Evolutionary conservation across 129 eudicot genomes (phyloP).

Genomic region (carrot (Daucus carota)): DNA sequence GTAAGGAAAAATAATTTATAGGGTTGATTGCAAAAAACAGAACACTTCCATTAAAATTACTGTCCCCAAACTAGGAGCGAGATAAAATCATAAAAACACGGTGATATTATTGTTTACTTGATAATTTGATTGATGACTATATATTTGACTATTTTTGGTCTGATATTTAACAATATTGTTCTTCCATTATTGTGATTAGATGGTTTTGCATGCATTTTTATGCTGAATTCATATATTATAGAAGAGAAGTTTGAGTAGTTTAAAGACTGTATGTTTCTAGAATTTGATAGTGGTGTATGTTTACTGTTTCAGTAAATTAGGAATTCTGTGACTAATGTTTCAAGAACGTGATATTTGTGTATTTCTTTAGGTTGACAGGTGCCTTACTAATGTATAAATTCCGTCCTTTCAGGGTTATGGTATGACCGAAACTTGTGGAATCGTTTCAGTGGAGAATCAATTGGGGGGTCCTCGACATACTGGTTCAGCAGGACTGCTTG

Average conservation of each 20-base stretch:
- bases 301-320: background rate
- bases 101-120: too few species aligned
- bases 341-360: too few species aligned
- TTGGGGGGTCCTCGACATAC: conserved; percentile 30
- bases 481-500: conserved; percentile 48
- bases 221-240: background rate
- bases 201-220: background rate
- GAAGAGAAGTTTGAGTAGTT: background rate
- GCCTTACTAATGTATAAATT: background rate
- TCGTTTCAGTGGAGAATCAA: conserved; percentile 32
- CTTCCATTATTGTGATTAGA: background rate
- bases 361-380: background rate
- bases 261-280: background rate
- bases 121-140: background rate
- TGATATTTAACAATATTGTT: background rate
- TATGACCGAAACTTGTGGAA: conserved; percentile 56
- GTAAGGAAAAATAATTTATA: too few species aligned
- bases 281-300: background rate
- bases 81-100: too few species aligned
- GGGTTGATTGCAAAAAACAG: too few species aligned
- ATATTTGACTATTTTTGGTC: background rate
- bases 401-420: conserved; percentile 44
- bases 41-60: too few species aligned
- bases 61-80: too few species aligned
- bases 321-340: background rate